These are phyloP conservation scores for Thymus mandschuricus DNA, from an alignment of 257 asterid genomes.

Conservation along the genomic window DNA sequence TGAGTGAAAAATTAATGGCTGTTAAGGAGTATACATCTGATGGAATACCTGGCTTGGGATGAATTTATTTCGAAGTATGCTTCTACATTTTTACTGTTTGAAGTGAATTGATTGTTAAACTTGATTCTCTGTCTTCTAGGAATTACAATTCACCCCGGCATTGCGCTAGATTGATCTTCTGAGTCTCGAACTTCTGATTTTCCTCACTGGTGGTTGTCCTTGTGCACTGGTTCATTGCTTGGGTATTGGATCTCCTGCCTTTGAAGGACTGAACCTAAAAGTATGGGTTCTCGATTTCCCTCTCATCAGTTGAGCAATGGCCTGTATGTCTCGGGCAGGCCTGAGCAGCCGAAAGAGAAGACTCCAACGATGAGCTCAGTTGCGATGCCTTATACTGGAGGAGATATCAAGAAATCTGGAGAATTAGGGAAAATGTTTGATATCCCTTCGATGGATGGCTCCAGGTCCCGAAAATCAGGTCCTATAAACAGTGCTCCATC, in stretches of 20 bases:
- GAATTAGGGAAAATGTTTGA: slow-evolving; percentile 87
- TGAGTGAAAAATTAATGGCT: slow-evolving; percentile 13
- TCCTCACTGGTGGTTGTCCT: slow-evolving; percentile 13
- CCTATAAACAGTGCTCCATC: slow-evolving; percentile 64
- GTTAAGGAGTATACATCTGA: slow-evolving; percentile 21
- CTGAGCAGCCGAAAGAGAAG: slow-evolving; percentile 68
- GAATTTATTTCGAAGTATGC: slow-evolving; percentile 9
- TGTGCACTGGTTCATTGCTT: slow-evolving; percentile 15
- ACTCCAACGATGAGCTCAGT: slow-evolving; percentile 62
- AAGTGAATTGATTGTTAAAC: not conserved
- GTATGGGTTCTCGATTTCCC: slow-evolving; percentile 78
- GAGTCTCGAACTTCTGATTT: slow-evolving; percentile 4
- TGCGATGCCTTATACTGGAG: slow-evolving; percentile 86
- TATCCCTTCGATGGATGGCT: slow-evolving; percentile 50
- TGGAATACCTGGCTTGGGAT: not conserved
- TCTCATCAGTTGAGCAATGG: slow-evolving; percentile 81
- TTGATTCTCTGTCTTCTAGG: slow-evolving; percentile 37
- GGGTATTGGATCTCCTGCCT: slow-evolving; percentile 28
- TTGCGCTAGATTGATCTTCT: slow-evolving; percentile 31
- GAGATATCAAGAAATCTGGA: slow-evolving; percentile 79
- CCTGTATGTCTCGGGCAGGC: slow-evolving; percentile 78
- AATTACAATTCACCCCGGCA: slow-evolving; percentile 26
- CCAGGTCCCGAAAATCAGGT: slow-evolving; percentile 70
- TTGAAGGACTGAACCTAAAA: slow-evolving; percentile 20
- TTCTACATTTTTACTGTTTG: slow-evolving; percentile 1